A percentile compares a stretch with the other conserved stretches of the same genome.
Conservation (phyloP, 2,329 filamentous ascomycete species). For the Apiospora kogelbergensis region DNA sequence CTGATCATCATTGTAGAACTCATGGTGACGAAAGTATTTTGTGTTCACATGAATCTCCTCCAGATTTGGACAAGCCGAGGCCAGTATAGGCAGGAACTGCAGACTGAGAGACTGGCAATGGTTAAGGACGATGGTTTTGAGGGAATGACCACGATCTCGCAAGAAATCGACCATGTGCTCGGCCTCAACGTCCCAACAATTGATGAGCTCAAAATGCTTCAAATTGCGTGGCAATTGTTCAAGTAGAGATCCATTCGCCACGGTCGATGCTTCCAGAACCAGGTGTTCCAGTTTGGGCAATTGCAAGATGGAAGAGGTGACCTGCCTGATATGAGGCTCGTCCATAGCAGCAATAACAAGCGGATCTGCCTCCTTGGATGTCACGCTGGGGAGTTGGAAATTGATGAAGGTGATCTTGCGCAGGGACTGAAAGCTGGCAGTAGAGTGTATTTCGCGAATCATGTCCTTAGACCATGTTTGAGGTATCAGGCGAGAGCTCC, state of each 20-base stretch:
- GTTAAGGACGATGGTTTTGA: constrained; percentile 68
- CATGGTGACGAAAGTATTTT: constrained; percentile 71
- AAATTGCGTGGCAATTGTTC: constrained; percentile 66
- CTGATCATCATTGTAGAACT: constrained; percentile 68
- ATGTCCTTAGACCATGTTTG: constrained; percentile 47
- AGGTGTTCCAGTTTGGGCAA: constrained; percentile 67
- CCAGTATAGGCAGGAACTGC: constrained; percentile 69
- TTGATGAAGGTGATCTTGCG: constrained; percentile 62
- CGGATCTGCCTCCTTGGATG: constrained; percentile 28
- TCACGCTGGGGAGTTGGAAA: constrained; percentile 54
- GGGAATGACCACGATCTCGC: constrained; percentile 61
- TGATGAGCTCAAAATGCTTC: constrained; percentile 69
- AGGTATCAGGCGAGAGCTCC: constrained; percentile 57
- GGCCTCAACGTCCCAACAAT: constrained; percentile 75
- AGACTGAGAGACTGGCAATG: constrained; percentile 80
- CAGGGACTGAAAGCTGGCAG: constrained; percentile 55
- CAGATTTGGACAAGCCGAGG: constrained; percentile 67
- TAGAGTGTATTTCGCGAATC: constrained; percentile 52
- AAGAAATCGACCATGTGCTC: constrained; percentile 67
- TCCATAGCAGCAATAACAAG: constrained; percentile 15
- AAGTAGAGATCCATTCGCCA: constrained; percentile 69
- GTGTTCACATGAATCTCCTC: constrained; percentile 74
- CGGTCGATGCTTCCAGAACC: constrained; percentile 72
- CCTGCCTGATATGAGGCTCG: constrained; percentile 39
- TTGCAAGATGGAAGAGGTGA: constrained; percentile 43